Percentiles rank a stretch among this genome's conserved stretches.
These are phyloP conservation scores for Coniochaeta ligniaria DNA, from an alignment of 2,329 filamentous ascomycete genomes.

Conservation along the genomic window DNA sequence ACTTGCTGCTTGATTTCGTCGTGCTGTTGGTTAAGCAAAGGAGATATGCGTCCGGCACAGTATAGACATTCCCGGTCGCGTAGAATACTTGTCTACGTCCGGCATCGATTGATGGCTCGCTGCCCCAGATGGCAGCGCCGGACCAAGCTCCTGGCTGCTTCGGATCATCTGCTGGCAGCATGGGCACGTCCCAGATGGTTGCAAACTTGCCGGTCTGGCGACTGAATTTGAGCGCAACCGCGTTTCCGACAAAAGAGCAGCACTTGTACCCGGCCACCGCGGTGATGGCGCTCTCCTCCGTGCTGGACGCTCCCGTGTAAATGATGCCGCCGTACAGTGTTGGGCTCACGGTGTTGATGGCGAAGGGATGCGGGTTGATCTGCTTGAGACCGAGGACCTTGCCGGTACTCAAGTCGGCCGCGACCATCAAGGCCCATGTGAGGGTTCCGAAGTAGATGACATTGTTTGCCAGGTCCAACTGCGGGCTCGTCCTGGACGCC, in stretches of 20 bases:
- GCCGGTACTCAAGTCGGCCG: conserved; percentile 14
- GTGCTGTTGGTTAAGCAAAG: conserved; percentile 4
- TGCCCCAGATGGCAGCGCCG: conserved; percentile 22
- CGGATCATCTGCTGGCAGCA: not conserved
- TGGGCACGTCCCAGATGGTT: conserved; percentile 13
- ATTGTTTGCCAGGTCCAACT: conserved; percentile 9
- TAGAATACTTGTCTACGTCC: conserved; percentile 18
- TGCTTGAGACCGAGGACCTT: conserved; percentile 12
- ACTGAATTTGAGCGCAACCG: conserved; percentile 10
- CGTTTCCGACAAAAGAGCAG: conserved; percentile 22
- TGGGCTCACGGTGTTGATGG: conserved; percentile 18
- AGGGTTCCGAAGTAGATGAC: conserved; percentile 21
- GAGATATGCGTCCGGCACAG: conserved; percentile 10
- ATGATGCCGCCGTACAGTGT: conserved; percentile 18
- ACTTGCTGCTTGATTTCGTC: conserved; percentile 3
- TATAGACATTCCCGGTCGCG: conserved; percentile 24
- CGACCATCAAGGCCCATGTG: conserved; percentile 18
- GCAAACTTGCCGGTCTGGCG: conserved; percentile 9
- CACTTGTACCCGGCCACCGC: conserved; percentile 16
- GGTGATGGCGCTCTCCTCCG: conserved; percentile 12
- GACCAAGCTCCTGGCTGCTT: conserved; percentile 16
- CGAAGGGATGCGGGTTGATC: conserved; percentile 17
- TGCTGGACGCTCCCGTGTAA: conserved; percentile 19
- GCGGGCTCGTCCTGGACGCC: conserved; percentile 9
- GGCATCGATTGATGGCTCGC: conserved; percentile 21